These are phyloP conservation scores for Juglanconis oblonga DNA, from an alignment of 2,329 filamentous ascomycete genomes.

Conservation along the genomic window DNA sequence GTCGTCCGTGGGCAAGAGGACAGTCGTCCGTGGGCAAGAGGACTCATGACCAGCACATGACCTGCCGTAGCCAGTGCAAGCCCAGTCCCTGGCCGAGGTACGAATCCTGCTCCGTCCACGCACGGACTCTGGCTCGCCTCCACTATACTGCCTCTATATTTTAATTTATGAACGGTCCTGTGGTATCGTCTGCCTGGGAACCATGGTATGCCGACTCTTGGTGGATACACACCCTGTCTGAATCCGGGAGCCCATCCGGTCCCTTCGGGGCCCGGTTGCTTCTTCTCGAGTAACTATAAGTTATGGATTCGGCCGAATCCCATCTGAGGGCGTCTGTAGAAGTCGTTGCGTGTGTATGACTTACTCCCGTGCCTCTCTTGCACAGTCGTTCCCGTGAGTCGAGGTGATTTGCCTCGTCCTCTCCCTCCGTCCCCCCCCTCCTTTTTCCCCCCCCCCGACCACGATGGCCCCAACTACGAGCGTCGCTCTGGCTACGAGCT, in stretches of 20 bases:
- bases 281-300: neutral
- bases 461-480: conserved; percentile 9
- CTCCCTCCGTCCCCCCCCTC: neutral
- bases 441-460: neutral
- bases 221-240: neutral
- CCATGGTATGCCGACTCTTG: neutral
- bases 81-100: neutral
- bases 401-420: neutral
- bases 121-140: neutral
- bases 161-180: too few species aligned
- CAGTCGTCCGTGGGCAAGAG: too few species aligned
- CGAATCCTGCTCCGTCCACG: neutral
- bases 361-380: neutral
- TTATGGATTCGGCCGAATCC: conserved; percentile 14
- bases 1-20: too few species aligned
- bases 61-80: neutral
- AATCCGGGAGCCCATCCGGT: neutral
- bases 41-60: neutral
- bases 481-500: neutral
- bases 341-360: neutral
- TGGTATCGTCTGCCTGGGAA: too few species aligned
- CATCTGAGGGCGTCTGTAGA: neutral
- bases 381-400: neutral
- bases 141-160: neutral
- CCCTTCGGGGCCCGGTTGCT: conserved; percentile 2